A percentile compares a stretch with the other conserved stretches of the same genome.
These are phyloP conservation scores for Rubroshorea leprosula DNA, from an alignment of 345 rosid genomes.

Conservation along the genomic window DNA sequence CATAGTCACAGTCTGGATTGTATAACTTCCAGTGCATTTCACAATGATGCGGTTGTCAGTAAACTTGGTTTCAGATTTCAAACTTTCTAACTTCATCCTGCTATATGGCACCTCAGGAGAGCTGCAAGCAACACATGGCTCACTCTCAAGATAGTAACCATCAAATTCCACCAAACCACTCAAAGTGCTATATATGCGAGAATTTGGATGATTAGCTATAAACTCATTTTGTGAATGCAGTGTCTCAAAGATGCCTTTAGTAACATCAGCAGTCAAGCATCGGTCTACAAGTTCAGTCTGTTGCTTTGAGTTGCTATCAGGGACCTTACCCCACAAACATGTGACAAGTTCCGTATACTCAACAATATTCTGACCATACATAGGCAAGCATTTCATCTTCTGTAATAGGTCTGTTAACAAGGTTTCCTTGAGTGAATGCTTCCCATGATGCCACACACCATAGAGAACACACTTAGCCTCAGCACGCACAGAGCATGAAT, in stretches of 20 bases:
- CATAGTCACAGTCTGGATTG: conserved; percentile 94
- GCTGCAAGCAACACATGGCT: conserved; percentile 99
- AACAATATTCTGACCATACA: conserved; percentile 92
- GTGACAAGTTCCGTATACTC: conserved; percentile 90
- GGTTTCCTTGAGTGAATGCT: conserved; percentile 66
- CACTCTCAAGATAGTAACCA: conserved; percentile 99
- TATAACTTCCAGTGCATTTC: conserved; percentile 97
- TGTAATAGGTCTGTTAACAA: conserved; percentile 60
- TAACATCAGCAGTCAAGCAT: conserved; percentile 71
- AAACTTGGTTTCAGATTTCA: conserved; percentile 97
- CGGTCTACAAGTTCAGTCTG: conserved; percentile 67
- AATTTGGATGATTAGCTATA: conserved; percentile 97
- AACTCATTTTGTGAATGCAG: conserved; percentile 95
- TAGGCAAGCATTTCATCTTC: conserved; percentile 64
- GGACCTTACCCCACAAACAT: conserved; percentile 71
- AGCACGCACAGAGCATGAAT: conserved; percentile 82
- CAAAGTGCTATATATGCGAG: conserved; percentile 87
- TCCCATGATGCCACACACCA: conserved; percentile 98
- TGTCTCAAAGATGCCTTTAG: conserved; percentile 79
- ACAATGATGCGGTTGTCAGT: conserved; percentile 97
- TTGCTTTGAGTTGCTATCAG: conserved; percentile 72
- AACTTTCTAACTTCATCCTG: conserved; percentile 95
- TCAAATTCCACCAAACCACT: conserved; percentile 94
- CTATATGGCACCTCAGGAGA: conserved; percentile 97
- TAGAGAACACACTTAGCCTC: conserved; percentile 87